phyloP scores from a whole-genome alignment of 306 rosid genomes.

The Pueraria montana region DNA sequence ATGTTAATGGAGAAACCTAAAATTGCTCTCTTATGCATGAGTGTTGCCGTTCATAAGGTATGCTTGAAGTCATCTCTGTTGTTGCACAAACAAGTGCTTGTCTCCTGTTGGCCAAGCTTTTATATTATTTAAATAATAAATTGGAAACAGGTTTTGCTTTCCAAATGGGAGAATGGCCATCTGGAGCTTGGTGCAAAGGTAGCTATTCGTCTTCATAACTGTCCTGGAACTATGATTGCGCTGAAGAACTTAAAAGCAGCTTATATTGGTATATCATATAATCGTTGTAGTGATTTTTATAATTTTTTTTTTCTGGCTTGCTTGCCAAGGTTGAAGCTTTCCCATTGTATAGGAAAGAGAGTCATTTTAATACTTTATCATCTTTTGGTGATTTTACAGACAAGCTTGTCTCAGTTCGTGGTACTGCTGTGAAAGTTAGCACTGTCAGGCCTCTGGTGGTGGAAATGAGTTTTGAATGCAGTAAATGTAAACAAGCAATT shows the following conservation, averaged over 20 bases:
- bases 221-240: constrained; percentile 81
- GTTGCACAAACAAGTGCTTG: constrained; percentile 13
- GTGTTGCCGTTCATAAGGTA: constrained; percentile 87
- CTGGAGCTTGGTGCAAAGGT: constrained; percentile 65
- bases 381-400: constrained; percentile 59
- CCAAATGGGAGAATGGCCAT: constrained; percentile 53
- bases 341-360: constrained; percentile 11
- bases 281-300: background rate
- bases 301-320: background rate
- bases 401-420: constrained; percentile 93
- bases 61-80: constrained; percentile 1
- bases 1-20: constrained; percentile 79
- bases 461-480: constrained; percentile 84
- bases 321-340: constrained; percentile 18
- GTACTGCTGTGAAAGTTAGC: constrained; percentile 92
- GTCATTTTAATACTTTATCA: constrained; percentile 29
- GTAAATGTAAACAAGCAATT: constrained; percentile 77
- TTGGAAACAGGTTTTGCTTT: constrained; percentile 68
- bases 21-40: constrained; percentile 74
- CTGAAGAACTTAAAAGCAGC: constrained; percentile 95
- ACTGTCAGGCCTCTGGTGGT: constrained; percentile 78
- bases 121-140: constrained; percentile 27
- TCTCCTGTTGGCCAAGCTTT: constrained; percentile 35
- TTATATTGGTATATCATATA: constrained; percentile 71
- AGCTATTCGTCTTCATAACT: constrained; percentile 80